Evolutionary conservation across 768 basidiomycete genomes (phyloP), one percentile per base, ranked within the genome.

Genomic region (Neoboletus subvelutipes): DNA sequence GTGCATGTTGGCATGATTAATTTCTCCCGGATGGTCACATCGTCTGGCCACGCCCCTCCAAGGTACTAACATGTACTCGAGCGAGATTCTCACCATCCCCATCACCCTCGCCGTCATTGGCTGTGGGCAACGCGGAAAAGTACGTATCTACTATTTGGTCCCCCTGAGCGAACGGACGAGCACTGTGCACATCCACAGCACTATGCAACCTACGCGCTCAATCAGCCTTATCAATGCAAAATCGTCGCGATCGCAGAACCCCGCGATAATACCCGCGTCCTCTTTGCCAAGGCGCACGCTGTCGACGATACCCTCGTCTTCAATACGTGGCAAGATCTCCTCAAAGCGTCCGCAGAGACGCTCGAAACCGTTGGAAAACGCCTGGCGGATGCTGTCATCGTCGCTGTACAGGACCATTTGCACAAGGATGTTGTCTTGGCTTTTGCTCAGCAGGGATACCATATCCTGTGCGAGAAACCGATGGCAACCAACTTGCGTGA

Each of bases 401-500:
- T 95, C 60, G 80, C 89, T 7, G 89, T 94, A 1, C 90, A 92
- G 60, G 93, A 95, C 65, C 75, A 79, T 39, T 80, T 91, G 80
- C 93, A 95, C 65, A 75, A 79, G 26, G 86, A 90, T 57, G 86
- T 92, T 8, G 81, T 88, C 0, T 67, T 82, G 10, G 89, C 86
- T 0, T 93, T 92, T 73, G 86, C 86, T 0, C 79, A 77, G 41
- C 90, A 91, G 65, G 90, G 91, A 1, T 94, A 94, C 66, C 86
- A 93, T 63, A 90, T 95, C 54, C 78, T 95, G 22, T 94, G 93
- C 71, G 93, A 95, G 79, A 95, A 95, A 68, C 93, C 93, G 0
- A 91, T 95, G 88, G 90, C 92, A 1, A 93, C 89, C 5, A 82
- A 70, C 52, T 64, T 88, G 37, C 77, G 80, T 52, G 90, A 90